Percentiles rank a stretch among this genome's conserved stretches.
phyloP scores from a whole-genome alignment of 768 basidiomycete species.

The Kwoniella sp. region DNA sequence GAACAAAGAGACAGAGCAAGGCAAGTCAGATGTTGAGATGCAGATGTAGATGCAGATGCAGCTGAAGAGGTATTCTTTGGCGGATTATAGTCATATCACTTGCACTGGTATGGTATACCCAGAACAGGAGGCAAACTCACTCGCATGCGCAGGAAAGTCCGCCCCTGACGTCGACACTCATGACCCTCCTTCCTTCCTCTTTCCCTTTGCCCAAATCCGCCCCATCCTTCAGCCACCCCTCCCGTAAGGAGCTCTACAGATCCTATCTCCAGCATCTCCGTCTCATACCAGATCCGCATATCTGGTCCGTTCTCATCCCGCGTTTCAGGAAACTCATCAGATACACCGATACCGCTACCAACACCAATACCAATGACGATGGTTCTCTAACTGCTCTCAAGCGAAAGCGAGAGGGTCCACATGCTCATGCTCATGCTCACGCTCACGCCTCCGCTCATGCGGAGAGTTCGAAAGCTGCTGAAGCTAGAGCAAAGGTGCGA shows the following conservation, averaged over 20 bases:
- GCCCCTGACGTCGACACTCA: too few relatives aligned
- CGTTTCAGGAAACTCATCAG: slow-evolving; percentile 17
- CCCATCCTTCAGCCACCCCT: neutral
- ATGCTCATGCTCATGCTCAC: too few relatives aligned
- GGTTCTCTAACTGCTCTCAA: neutral
- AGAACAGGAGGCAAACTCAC: too few relatives aligned
- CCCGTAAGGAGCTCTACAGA: slow-evolving; percentile 31
- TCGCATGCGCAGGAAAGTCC: too few relatives aligned
- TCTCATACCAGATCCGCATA: slow-evolving; percentile 41
- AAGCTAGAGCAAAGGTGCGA: neutral
- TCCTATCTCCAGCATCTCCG: slow-evolving; percentile 36
- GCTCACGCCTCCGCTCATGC: too few relatives aligned
- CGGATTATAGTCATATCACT: too few relatives aligned
- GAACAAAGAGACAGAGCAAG: too few relatives aligned
- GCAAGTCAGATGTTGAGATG: too few relatives aligned
- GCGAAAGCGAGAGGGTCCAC: neutral
- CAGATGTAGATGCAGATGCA: too few relatives aligned
- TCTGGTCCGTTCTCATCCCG: slow-evolving; percentile 36
- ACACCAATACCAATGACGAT: neutral
- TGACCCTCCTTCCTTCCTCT: slow-evolving; percentile 12
- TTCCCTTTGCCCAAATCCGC: slow-evolving; percentile 9
- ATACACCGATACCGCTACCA: neutral
- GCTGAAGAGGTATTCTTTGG: too few relatives aligned
- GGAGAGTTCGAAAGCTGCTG: slow-evolving; percentile 12
- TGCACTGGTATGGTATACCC: too few relatives aligned